Evolutionary conservation across 192 early-diverging fungal genomes (phyloP), one percentile per base, ranked within the genome.

Genomic region (Entrophospora sp.): DNA sequence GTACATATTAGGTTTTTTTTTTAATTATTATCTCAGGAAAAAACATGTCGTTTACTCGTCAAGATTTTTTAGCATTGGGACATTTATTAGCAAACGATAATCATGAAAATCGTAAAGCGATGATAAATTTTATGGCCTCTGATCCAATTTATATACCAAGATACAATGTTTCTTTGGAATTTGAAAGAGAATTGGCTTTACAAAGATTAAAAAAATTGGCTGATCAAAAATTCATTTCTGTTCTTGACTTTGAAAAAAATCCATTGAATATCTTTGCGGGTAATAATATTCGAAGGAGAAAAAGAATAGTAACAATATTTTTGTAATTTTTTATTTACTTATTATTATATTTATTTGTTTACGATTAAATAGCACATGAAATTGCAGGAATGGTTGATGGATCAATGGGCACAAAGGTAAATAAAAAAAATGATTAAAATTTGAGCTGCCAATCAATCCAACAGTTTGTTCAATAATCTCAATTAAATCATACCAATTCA

Each of bases 301-400:
- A 22, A 2, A 55, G 18, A 0, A 4, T 4, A 46, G 18, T n/a
- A 49, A 28, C 27, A 14, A 28, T n/a, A 57, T 12, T 37, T 22
- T 20, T 24, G 3, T 12, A 31, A 35, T 22, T 57, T 56, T 22
- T 37, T 32, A 0, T 25, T n/a, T 3, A 20, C n/a, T 1, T 57
- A 24, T 57, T 18, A 44, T 43, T 43, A 44, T 27, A 25, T n/a
- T n/a, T n/a, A n/a, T n/a, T n/a, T n/a, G n/a, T n/a, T n/a, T n/a
- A n/a, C n/a, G 0, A 16, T 34, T 1, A 25, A 43, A 24, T 32
- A 71, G 71, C 78, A n/a, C 89, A 90, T 62, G 89, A 90, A 75
- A 72, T 87, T 61, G 75, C 79, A 18, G 89, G 89, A 27, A 85
- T 86, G 82, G 75, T 88, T 22, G 89, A 90, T 45, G 85, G 83